Evolutionary conservation across 768 basidiomycete genomes (phyloP).

Genomic region (Boletus barrowsii): DNA sequence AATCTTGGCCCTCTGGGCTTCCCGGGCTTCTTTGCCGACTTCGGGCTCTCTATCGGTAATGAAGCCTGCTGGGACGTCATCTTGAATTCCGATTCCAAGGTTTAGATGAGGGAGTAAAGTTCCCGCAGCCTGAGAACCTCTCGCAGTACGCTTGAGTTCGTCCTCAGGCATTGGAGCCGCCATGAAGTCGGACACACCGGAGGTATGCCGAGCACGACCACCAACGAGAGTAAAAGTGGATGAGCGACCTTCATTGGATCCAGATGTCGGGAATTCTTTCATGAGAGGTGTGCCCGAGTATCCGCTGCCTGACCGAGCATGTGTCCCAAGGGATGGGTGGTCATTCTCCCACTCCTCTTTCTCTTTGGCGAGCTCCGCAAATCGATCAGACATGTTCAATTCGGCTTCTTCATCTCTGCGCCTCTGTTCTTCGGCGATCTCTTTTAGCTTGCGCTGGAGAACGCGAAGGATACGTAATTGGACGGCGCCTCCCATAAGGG

Average conservation of each 20-base stretch:
- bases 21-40: slow-evolving; percentile 28
- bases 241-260: slow-evolving; percentile 40
- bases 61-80: slow-evolving; percentile 70
- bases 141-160: slow-evolving; percentile 51
- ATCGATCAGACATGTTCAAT: slow-evolving; percentile 64
- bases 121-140: slow-evolving; percentile 45
- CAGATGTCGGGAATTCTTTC: slow-evolving; percentile 56
- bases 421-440: slow-evolving; percentile 73
- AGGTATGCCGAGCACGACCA: slow-evolving; percentile 56
- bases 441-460: slow-evolving; percentile 73
- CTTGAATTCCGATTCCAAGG: slow-evolving; percentile 70
- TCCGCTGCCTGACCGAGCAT: slow-evolving; percentile 62
- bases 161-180: slow-evolving; percentile 61
- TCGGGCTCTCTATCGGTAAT: slow-evolving; percentile 46
- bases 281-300: slow-evolving; percentile 63
- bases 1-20: slow-evolving; percentile 34
- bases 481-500: slow-evolving; percentile 84
- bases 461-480: slow-evolving; percentile 84
- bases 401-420: slow-evolving; percentile 76
- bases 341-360: slow-evolving; percentile 85
- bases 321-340: slow-evolving; percentile 62
- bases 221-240: slow-evolving; percentile 51
- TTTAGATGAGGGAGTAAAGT: slow-evolving; percentile 69
- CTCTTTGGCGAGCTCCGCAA: slow-evolving; percentile 64
- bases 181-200: slow-evolving; percentile 73